Percentiles rank a stretch among this genome's conserved stretches.
Conservation (phyloP, 23 red algal species). For the Gracilaria domingensis region DNA sequence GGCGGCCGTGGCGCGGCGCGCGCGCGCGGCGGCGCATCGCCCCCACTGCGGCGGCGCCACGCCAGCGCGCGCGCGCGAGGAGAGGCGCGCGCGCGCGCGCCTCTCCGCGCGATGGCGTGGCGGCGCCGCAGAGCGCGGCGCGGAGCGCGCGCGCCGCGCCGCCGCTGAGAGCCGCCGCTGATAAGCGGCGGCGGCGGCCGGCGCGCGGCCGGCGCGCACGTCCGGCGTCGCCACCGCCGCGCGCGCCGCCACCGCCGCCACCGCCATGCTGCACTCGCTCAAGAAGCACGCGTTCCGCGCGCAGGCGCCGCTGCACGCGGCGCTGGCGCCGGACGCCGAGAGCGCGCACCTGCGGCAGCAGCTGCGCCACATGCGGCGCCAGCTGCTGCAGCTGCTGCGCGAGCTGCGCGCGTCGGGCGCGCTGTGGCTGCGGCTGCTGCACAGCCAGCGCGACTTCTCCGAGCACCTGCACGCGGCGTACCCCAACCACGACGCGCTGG, state of each 20-base stretch:
- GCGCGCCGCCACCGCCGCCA: neutral
- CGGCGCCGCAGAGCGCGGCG: neutral
- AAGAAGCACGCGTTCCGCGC: constrained; percentile 14
- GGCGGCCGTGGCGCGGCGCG: neutral
- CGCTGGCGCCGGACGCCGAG: neutral
- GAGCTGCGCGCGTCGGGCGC: neutral
- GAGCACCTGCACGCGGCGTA: neutral
- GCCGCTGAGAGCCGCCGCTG: neutral
- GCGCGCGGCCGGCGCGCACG: neutral
- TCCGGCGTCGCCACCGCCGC: neutral
- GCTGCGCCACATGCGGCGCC: neutral
- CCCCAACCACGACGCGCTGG: constrained; percentile 1
- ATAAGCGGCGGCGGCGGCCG: neutral
- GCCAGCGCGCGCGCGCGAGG: no score
- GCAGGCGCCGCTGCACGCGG: neutral
- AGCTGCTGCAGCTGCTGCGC: neutral
- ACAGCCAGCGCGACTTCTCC: constrained; percentile 39
- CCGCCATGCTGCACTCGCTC: constrained; percentile 6
- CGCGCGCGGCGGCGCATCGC: neutral
- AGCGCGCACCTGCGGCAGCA: constrained; percentile 3
- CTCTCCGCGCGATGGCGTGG: neutral
- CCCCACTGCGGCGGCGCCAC: no score
- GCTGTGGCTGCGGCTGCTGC: constrained; percentile 3
- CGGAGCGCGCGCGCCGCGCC: neutral
- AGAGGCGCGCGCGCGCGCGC: no score